Conservation (phyloP, 2,329 filamentous ascomycete genomes). For the Botrytis fragariae region DNA sequence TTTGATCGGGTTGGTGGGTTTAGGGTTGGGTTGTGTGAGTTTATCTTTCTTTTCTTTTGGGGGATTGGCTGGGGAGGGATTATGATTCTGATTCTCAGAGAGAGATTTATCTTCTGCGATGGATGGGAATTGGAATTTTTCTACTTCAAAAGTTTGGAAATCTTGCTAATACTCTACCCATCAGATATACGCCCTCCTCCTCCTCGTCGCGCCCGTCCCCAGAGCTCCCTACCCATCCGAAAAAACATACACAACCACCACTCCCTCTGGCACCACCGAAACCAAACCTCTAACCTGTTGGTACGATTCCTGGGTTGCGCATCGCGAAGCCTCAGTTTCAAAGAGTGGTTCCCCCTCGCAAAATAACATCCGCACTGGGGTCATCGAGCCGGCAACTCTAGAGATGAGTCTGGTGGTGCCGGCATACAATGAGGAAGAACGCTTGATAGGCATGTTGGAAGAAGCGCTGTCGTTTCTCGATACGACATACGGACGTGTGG, state of each 20-base stretch:
- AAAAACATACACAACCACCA: constrained; percentile 78
- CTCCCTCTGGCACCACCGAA: constrained; percentile 58
- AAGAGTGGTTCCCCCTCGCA: constrained; percentile 23
- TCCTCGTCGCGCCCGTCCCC: constrained; percentile 76
- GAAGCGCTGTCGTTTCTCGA: constrained; percentile 89
- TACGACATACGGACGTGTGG: constrained; percentile 62
- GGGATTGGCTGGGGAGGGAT: constrained; percentile 1
- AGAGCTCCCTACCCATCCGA: constrained; percentile 72
- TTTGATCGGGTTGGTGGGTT: not conserved
- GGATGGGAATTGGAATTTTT: not conserved
- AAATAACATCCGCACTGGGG: constrained; percentile 42
- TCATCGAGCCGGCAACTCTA: constrained; percentile 73
- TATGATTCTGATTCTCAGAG: not conserved
- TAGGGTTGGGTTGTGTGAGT: constrained; percentile 11
- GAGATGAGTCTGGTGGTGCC: constrained; percentile 90
- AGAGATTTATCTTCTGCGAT: not conserved
- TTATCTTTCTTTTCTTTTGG: not conserved
- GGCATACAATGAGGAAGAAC: constrained; percentile 89
- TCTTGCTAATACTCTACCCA: not conserved
- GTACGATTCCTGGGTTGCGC: constrained; percentile 72
- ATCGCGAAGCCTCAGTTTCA: constrained; percentile 51
- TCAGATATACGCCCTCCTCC: constrained; percentile 67
- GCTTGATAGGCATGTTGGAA: constrained; percentile 79
- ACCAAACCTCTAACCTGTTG: constrained; percentile 73
- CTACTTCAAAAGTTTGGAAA: not conserved